Conservation (phyloP, 2,329 filamentous ascomycete species). For the Bipolaris cookei region DNA sequence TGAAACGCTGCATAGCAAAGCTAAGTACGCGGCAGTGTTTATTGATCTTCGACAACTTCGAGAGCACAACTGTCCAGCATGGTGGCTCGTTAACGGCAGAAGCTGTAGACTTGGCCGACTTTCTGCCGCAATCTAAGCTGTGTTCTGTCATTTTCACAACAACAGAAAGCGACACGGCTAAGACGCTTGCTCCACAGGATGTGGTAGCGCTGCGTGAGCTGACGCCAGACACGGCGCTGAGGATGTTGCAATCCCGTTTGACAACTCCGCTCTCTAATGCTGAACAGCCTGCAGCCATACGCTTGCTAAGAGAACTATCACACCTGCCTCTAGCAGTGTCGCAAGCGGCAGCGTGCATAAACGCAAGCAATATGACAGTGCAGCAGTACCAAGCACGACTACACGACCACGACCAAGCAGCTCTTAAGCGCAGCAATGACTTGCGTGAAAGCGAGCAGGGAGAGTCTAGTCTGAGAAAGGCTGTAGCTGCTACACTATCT, state of each 20-base stretch:
- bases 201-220: slow-evolving; percentile 19
- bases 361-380: neutral
- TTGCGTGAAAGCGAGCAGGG: neutral
- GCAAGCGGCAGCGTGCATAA: too few species aligned
- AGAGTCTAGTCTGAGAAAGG: neutral
- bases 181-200: slow-evolving; percentile 13
- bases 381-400: neutral
- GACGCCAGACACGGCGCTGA: too few species aligned
- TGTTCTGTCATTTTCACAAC: slow-evolving; percentile 12
- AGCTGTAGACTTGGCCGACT: slow-evolving; percentile 1
- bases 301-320: slow-evolving; percentile 15
- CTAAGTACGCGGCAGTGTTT: slow-evolving; percentile 9
- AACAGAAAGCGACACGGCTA: slow-evolving; percentile 9
- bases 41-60: slow-evolving; percentile 28
- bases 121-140: neutral
- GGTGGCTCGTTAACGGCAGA: slow-evolving; percentile 8
- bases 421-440: neutral
- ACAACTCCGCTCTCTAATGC: neutral
- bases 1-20: slow-evolving; percentile 12
- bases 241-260: slow-evolving; percentile 3
- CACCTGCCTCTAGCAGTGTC: slow-evolving; percentile 11
- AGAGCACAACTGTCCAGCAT: slow-evolving; percentile 25
- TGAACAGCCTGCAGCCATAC: slow-evolving; percentile 13
- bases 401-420: neutral
- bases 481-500: neutral